Evolutionary conservation across 2,329 filamentous ascomycete species (phyloP), one percentile per base, ranked within the genome.

Genomic region (Thielaviopsis euricoi): DNA sequence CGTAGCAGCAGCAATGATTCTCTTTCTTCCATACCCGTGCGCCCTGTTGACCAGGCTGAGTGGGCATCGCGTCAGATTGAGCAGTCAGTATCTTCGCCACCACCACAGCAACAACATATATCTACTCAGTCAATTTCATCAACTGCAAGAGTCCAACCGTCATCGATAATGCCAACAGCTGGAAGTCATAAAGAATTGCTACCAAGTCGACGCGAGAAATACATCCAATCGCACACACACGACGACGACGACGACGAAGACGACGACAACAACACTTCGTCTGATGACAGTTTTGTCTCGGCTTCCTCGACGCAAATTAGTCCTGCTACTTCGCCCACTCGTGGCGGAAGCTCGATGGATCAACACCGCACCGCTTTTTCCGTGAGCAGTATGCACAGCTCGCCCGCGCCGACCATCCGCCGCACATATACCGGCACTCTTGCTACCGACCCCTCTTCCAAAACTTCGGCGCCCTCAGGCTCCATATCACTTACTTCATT

Each of bases 401-500:
- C 57, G 7, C 57, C 52, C 9, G n/a, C 19, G 15, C 43, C 40
- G 21, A 58, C 64, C 58, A 37, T 64, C 61, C 61, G 60, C 60
- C 54, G 50, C 40, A 33, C 52, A 17, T 5, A 57, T n/a, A 40
- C 50, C 17, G 49, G 46, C 29, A 6, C 29, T 33, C 29, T 33
- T 33, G 29, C 7, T 33, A 10, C 29, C 29, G 29, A 33, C 7
- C 29, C 29, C 29, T 2, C 9, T 10, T 33, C 29, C 9, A 33
- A 33, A 33, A 10, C 29, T 10, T 2, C 9, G 29, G 29, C 29
- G 9, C 7, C 29, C 29, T 33, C 29, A 10, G 29, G 29, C 29
- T 70, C 65, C 55, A 73, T 83, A 26, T 77, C 78, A 0, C 74
- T 87, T 10, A 78, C 83, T 60, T 82, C 82, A 0, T 77, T 90